These are phyloP conservation scores for Platanthera guangdongensis DNA, from an alignment of 106 monocot species.

Conservation along the genomic window DNA sequence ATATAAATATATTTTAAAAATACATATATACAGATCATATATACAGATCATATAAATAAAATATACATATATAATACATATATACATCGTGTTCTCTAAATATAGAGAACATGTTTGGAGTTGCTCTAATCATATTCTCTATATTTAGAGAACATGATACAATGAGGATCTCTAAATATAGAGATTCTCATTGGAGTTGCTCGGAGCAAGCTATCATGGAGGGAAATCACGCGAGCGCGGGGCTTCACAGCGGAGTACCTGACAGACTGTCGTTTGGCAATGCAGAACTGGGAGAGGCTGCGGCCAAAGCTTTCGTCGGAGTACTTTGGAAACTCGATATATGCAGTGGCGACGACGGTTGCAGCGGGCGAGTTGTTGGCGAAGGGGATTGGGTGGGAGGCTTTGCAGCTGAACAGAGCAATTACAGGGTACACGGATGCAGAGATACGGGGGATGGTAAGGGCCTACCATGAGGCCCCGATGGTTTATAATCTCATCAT, in stretches of 20 bases:
- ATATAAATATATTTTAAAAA: too few species aligned
- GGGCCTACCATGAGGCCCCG: constrained; percentile 23
- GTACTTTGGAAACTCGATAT: constrained; percentile 69
- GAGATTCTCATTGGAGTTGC: too few species aligned
- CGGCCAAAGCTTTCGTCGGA: constrained; percentile 32
- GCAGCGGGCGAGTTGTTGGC: constrained; percentile 43
- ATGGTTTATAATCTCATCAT: constrained; percentile 13
- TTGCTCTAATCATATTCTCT: too few species aligned
- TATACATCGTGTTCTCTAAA: too few species aligned
- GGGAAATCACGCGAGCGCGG: constrained; percentile 40
- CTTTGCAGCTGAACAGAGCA: constrained; percentile 14
- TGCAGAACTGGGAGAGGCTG: constrained; percentile 41
- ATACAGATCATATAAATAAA: too few species aligned
- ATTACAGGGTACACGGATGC: constrained; percentile 35
- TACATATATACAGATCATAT: too few species aligned
- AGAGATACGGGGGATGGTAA: constrained; percentile 17
- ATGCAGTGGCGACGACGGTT: constrained; percentile 11
- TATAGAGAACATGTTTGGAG: too few species aligned
- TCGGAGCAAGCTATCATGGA: constrained; percentile 39
- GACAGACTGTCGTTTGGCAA: constrained; percentile 28
- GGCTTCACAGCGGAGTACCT: constrained; percentile 14
- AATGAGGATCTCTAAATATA: too few species aligned
- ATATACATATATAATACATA: too few species aligned
- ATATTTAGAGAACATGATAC: too few species aligned
- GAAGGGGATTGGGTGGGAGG: constrained; percentile 49